Evolutionary conservation across 495 filamentous ascomycete species (phyloP), one percentile per base, ranked within the genome.

Genomic region (Penicillium diatomitis): DNA sequence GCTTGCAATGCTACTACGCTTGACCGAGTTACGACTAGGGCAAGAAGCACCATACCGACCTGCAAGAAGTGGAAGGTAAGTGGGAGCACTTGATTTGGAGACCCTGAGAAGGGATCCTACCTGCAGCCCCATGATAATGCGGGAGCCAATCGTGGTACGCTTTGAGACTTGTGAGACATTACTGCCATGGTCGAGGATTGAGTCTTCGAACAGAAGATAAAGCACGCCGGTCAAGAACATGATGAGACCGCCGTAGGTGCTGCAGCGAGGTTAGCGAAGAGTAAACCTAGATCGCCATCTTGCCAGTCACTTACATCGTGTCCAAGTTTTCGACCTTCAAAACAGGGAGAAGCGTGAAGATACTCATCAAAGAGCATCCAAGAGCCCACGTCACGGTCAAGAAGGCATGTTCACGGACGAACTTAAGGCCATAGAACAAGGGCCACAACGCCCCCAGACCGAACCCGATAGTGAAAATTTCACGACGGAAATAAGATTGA

Each of bases 321-420:
- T 63, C 76, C 11, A 87, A 60, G 63, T 86, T 75, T 63, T 99
- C 94, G 2, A 80, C 71, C 60, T 96, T 99, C 55, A 85, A 80
- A 0, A 84, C 94, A 5, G 90, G 86, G 9, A 99, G 73, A 27
- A 96, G 65, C 12, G 94, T 97, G 57, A 99, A 99, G 27, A 78
- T 74, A 58, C 90, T 90, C 90, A 96, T 97, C 5, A 84, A 63
- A 3, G 78, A 44, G 62, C 90, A 96, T 8, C 84, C 83, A 28
- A 85, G 58, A 8, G 78, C 74, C 94, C 94, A 99, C 3, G 81
- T 83, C 2, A 64, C 69, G 46, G 75, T 75, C n/a, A 95, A 73
- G 7, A 74, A 48, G 8, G 61, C 60, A 61, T 96, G 84, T 32
- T 74, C 60, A 35, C 63, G 68, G 4, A 96, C 52, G 55, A 99